Evolutionary conservation across 306 rosid species (phyloP), one percentile per base, ranked within the genome.

Genomic region (Quercus dentata): DNA sequence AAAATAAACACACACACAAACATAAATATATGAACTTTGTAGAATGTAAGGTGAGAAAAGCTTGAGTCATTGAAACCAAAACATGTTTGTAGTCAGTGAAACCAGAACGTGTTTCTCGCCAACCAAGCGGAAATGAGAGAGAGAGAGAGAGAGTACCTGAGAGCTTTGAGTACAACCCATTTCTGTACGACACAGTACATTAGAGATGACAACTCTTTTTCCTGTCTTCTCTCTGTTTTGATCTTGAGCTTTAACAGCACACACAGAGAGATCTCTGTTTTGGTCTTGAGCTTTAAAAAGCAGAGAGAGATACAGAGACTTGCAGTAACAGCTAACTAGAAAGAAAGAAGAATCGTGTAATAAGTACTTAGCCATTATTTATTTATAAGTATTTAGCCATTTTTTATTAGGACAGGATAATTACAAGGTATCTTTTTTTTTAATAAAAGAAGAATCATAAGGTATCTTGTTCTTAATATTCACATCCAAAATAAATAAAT

Each of bases 61-160:
- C 46, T 38, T 49, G 17, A 58, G 18, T 23, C 7, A 1, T 62
- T 23, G 30, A 61, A 46, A 70, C 19, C 41, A 57, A 49, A n/a
- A 72, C 30, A 58, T 11, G 15, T 59, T 20, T 20, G 46, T 38
- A 0, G 67, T 21, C 25, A 13, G 14, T 25, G 23, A 27, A 27
- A n/a, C 3, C 8, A 17, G 5, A 19, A 19, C 18, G 21, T 2
- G 69, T 69, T 71, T 30, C 59, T 33, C 6, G 17, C 54, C 4
- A 69, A 5, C 44, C 51, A 73, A 80, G 69, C 49, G 58, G 54
- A 55, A 74, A 59, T 23, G 11, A 17, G 5, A 54, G 33, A 70
- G 18, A n/a, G n/a, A n/a, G n/a, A 71, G 76, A 31, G 25, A 6
- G 71, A 69, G 17, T 86, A 77, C 89, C 71, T 46, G 2, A 64